These are phyloP conservation scores for Colletotrichum orbiculare DNA, from an alignment of 2,329 filamentous ascomycete genomes.

Conservation along the genomic window DNA sequence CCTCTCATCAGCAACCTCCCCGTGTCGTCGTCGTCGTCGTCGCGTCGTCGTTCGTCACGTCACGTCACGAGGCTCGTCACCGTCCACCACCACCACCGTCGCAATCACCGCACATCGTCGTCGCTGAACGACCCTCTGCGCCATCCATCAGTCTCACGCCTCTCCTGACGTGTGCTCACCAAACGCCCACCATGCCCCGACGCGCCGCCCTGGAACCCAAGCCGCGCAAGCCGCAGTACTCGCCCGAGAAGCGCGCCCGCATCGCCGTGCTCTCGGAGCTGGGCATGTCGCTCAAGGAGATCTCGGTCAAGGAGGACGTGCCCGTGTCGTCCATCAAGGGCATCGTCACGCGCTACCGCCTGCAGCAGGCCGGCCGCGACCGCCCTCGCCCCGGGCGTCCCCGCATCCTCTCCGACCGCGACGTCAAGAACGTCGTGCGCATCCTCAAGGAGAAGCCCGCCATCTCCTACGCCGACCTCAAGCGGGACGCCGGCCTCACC, in stretches of 20 bases:
- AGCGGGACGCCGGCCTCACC: constrained; percentile 30
- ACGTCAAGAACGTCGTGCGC: constrained; percentile 35
- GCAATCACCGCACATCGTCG: neutral
- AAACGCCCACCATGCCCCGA: constrained; percentile 25
- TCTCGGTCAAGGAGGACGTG: constrained; percentile 36
- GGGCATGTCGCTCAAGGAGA: constrained; percentile 36
- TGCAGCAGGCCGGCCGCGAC: constrained; percentile 35
- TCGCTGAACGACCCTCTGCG: neutral
- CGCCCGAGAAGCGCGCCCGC: constrained; percentile 35
- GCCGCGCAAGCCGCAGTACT: constrained; percentile 36
- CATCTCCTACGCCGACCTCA: constrained; percentile 32
- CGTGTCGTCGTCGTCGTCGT: neutral
- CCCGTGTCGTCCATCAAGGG: constrained; percentile 36
- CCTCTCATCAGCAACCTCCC: neutral
- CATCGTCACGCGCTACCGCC: constrained; percentile 35
- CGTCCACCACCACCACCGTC: neutral
- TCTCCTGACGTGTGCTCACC: neutral
- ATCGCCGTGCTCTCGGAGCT: constrained; percentile 35
- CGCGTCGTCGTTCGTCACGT: neutral
- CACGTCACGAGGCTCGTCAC: neutral
- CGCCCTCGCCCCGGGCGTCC: constrained; percentile 32
- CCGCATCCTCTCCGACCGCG: constrained; percentile 32
- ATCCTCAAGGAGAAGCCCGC: constrained; percentile 34
- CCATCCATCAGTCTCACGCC: neutral
- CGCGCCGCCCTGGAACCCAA: constrained; percentile 34